Conservation (phyloP, 129 eudicot species). For the Glebionis coronaria region DNA sequence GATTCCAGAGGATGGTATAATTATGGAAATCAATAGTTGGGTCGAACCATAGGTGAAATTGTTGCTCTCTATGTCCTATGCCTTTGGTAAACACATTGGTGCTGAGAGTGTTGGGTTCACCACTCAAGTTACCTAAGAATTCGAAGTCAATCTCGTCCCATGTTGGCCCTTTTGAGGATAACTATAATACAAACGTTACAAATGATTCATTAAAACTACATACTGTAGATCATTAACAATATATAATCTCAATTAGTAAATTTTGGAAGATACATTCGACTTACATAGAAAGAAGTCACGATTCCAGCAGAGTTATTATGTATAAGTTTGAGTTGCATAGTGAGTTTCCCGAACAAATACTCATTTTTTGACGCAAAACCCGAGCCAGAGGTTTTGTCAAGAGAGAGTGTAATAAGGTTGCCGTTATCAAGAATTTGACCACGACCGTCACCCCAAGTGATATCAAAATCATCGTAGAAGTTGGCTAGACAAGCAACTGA, state of each 20-base stretch:
- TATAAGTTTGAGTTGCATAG: constrained; percentile 37
- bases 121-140: constrained; percentile 27
- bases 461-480: constrained; percentile 26
- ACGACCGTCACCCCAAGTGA: constrained; percentile 34
- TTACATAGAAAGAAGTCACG: constrained; percentile 35
- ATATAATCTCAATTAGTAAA: too few species aligned
- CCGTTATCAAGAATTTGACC: constrained; percentile 36
- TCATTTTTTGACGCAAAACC: constrained; percentile 38
- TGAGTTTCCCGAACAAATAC: constrained; percentile 32
- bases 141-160: constrained; percentile 35
- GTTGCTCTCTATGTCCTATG: constrained; percentile 30
- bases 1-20: too few species aligned
- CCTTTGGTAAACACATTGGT: constrained; percentile 32
- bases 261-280: not conserved
- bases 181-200: constrained; percentile 11
- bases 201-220: not conserved
- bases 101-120: constrained; percentile 28
- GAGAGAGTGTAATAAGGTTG: constrained; percentile 31
- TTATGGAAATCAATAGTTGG: constrained; percentile 32
- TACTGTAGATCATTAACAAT: too few species aligned
- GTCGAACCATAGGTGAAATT: constrained; percentile 32
- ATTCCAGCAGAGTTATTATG: constrained; percentile 38
- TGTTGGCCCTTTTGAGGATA: constrained; percentile 32
- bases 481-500: not conserved
- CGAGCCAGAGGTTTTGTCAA: constrained; percentile 33